Conservation (phyloP, 2,329 filamentous ascomycete genomes). For the Polytolypa hystricis region DNA sequence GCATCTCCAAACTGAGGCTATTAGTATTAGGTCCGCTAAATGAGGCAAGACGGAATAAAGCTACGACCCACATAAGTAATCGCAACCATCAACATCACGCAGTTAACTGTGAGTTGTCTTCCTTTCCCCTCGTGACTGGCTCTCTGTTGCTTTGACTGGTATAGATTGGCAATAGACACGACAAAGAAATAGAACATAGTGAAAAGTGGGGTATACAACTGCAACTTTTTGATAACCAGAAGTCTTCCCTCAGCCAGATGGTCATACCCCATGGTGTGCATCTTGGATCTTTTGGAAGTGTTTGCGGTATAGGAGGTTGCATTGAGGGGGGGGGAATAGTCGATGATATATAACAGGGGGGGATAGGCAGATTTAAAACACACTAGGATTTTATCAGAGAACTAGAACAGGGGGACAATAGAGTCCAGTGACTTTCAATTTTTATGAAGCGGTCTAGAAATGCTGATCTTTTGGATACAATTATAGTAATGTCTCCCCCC, state of each 20-base stretch:
- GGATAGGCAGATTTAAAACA: too few relatives aligned
- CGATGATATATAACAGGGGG: too few relatives aligned
- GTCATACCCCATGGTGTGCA: neutral
- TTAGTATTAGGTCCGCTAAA: neutral
- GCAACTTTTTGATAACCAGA: neutral
- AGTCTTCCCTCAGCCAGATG: neutral
- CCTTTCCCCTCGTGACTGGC: conserved; percentile 25
- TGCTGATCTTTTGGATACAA: neutral
- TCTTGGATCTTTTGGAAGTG: neutral
- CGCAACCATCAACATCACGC: conserved; percentile 23
- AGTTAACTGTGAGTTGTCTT: conserved; percentile 35
- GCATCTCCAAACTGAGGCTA: conserved; percentile 6
- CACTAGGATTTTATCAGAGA: neutral
- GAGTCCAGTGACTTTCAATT: neutral
- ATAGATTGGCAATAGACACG: conserved; percentile 40
- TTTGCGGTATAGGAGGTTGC: neutral
- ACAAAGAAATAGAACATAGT: conserved; percentile 48
- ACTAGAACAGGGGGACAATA: neutral
- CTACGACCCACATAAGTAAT: conserved; percentile 27
- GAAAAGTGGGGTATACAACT: conserved; percentile 18
- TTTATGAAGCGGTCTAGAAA: neutral
- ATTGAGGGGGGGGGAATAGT: too few relatives aligned
- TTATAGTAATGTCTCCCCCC: too few relatives aligned
- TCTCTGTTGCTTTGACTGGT: conserved; percentile 40
- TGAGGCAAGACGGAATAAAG: neutral